Evolutionary conservation across 352 stramenopile species (phyloP).

Genomic region (Phytophthora citrophthora): DNA sequence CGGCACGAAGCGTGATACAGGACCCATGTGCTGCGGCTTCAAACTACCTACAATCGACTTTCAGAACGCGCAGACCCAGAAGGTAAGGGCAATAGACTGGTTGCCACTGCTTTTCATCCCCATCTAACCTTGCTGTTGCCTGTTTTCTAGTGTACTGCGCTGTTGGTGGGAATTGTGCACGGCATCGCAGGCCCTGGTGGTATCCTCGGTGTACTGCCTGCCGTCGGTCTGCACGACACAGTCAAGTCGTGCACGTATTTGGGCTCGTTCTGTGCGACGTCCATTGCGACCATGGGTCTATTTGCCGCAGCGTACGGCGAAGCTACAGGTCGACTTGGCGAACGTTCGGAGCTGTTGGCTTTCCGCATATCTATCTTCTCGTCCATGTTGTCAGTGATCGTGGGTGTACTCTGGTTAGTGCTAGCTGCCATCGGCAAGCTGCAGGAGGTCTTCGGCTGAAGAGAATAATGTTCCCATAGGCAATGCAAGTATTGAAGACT

Average conservation of each 20-base stretch:
- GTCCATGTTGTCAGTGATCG: slow-evolving; percentile 83
- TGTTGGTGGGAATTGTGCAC: slow-evolving; percentile 91
- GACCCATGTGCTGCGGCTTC: slow-evolving; percentile 47
- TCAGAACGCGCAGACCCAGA: slow-evolving; percentile 77
- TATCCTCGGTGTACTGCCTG: slow-evolving; percentile 90
- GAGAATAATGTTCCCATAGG: slow-evolving; percentile 17
- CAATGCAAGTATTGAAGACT: slow-evolving; percentile 33
- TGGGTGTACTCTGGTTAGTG: slow-evolving; percentile 85
- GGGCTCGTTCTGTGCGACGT: slow-evolving; percentile 89
- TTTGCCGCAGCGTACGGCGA: slow-evolving; percentile 90
- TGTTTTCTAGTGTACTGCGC: slow-evolving; percentile 62
- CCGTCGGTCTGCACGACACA: slow-evolving; percentile 86
- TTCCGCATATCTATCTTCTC: slow-evolving; percentile 86
- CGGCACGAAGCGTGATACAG: slow-evolving; percentile 24
- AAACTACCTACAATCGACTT: slow-evolving; percentile 65
- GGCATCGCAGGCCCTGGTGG: slow-evolving; percentile 84
- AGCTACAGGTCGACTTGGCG: slow-evolving; percentile 64
- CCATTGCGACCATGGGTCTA: slow-evolving; percentile 90
- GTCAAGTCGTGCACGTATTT: slow-evolving; percentile 88
- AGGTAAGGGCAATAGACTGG: slow-evolving; percentile 42
- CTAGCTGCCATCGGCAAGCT: slow-evolving; percentile 78
- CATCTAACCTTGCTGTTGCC: slow-evolving; percentile 10
- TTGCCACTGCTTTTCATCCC: background rate
- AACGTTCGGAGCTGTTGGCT: slow-evolving; percentile 76
- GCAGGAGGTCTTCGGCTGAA: slow-evolving; percentile 79